Evolutionary conservation across 331 rosid species (phyloP).

Genomic region (Quercus lobata): DNA sequence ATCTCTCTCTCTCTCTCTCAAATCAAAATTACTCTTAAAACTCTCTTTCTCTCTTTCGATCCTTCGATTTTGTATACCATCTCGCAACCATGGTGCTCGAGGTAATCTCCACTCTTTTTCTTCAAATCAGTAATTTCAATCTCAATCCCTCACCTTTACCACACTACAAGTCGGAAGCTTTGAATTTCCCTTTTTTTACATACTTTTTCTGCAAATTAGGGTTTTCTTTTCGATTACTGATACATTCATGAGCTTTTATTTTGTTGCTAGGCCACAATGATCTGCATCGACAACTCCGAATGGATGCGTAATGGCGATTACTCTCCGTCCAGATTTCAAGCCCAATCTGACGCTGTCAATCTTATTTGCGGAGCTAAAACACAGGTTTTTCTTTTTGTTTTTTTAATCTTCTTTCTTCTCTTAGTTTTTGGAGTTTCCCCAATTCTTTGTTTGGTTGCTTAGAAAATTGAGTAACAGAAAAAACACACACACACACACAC

Average conservation of each 20-base stretch:
- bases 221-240: slow-evolving; percentile 25
- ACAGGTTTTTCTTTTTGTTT: slow-evolving; percentile 51
- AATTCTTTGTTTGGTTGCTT: slow-evolving; percentile 4
- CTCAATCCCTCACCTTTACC: not conserved
- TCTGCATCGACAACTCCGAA: slow-evolving; percentile 91
- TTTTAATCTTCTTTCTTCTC: not conserved
- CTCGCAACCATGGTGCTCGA: slow-evolving; percentile 84
- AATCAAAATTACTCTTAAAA: not conserved
- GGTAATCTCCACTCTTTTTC: slow-evolving; percentile 33
- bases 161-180: not conserved
- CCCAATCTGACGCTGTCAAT: slow-evolving; percentile 92
- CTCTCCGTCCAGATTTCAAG: slow-evolving; percentile 79
- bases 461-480: not conserved
- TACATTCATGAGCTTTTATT: not conserved
- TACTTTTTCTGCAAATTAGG: slow-evolving; percentile 34
- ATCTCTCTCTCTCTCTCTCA: not conserved
- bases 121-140: not conserved
- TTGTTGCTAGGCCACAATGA: slow-evolving; percentile 76
- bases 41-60: slow-evolving; percentile 18
- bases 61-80: slow-evolving; percentile 19
- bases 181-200: not conserved
- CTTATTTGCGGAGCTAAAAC: slow-evolving; percentile 97
- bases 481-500: no score
- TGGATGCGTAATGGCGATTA: slow-evolving; percentile 99
- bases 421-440: not conserved